Evolutionary conservation across 805 yeast genomes (phyloP), one percentile per base, ranked within the genome.

Genomic region (Lipomyces orientalis): DNA sequence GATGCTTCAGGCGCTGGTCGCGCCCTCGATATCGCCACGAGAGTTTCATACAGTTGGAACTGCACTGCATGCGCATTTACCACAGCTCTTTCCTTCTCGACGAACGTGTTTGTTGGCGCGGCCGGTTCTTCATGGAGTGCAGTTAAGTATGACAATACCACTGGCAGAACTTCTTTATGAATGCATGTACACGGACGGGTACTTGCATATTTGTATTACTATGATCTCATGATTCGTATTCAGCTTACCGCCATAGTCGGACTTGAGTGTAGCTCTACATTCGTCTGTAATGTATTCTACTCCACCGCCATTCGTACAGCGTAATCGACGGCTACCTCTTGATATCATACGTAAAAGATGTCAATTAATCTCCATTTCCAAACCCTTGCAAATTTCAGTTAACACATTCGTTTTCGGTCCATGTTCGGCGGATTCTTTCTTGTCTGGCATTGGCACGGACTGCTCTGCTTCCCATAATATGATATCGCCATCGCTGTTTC

Each of bases 151-250:
- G 63, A 73, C 79, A 0, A 76, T 82, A 0, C 83, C 86, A 0
- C 61, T 89, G 4, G 75, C 74, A 9, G 86, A 84, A 2, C 68
- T 89, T 10, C 86, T 83, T 72, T 70, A 73, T 19, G 77, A 81
- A 43, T 79, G 85, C 61, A 76, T 81, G 69, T 86, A 84, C 67
- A 76, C 86, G 25, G 95, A 90, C 77, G 90, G 92, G 16, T 89
- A 88, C 74, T 75, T 90, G 59, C 91, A 90, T 74, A 75, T 87
- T 7, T 77, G 81, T 35, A 77, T 85, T 29, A 76, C 79, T n/a
- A 78, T 84, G 77, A 76, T 76, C 60, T 35, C 70, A 31, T 66
- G 46, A 59, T 51, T 10, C 10, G 35, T 22, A 22, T 19, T 51
- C 55, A 10, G 29, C 22, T 52, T 16, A 43, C 9, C 6, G 49